Conservation (phyloP, 768 basidiomycete genomes). For the Trichaptum fuscoviolaceum region DNA sequence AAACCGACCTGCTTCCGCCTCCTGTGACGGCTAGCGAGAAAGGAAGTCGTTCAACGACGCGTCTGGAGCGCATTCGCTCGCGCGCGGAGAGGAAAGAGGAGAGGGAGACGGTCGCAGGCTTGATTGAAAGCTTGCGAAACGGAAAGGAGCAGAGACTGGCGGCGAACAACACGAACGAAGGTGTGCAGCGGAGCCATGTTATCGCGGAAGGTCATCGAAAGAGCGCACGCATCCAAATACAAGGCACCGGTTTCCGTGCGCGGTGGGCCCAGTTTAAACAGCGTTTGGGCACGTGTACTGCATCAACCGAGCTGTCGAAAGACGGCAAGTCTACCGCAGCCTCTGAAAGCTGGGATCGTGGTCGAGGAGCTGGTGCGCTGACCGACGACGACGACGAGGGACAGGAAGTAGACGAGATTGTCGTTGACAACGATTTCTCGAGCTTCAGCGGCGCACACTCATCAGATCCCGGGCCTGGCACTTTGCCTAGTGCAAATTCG, state of each 20-base stretch:
- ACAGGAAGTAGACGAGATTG: conserved; percentile 11
- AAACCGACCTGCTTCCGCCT: no score
- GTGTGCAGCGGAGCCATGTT: not conserved
- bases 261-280: conserved; percentile 49
- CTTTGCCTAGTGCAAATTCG: not conserved
- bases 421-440: conserved; percentile 10
- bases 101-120: no score
- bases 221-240: conserved; percentile 30
- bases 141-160: no score
- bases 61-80: no score
- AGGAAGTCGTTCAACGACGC: no score
- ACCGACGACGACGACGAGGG: not conserved
- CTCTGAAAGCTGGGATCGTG: not conserved
- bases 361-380: not conserved
- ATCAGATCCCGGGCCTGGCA: not conserved
- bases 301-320: conserved; percentile 13
- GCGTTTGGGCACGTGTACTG: conserved; percentile 48
- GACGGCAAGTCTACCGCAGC: conserved; percentile 10
- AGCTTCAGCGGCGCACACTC: not conserved
- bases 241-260: conserved; percentile 25
- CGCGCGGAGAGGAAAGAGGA: no score
- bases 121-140: no score
- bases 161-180: no score
- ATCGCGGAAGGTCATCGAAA: conserved; percentile 14
- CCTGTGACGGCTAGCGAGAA: no score